Base-by-base conservation (phyloP, 352 stramenopile genomes). In the Pythium brachiatum region DNA sequence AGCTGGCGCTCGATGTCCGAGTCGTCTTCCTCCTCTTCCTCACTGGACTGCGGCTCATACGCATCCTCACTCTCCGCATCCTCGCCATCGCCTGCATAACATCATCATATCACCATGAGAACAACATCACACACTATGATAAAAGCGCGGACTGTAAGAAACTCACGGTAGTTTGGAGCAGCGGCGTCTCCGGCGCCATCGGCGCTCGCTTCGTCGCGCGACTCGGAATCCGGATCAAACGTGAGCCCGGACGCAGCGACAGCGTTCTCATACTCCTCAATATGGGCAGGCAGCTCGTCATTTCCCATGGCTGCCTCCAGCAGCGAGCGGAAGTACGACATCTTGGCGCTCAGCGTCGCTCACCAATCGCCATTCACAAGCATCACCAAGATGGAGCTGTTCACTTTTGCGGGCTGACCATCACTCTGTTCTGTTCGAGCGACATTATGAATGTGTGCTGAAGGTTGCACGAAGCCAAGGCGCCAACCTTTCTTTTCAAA, bases 261-360 rank as follows among this genome's bases (percentile, higher is more conserved):
- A 12, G 53, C 65, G 13, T 66, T 64, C 52, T 86, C 71, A 52
- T 86, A 73, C 55, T 75, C 75, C 34, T 89, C 78, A 16, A 83
- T 73, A 51, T 79, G 65, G 25, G 70, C 61, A 2, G 77, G 76
- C 53, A 83, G 63, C 62, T 83, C 75, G 16, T 81, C 70, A 57
- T 86, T 74, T 61, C 80, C 82, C 81, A 93, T 91, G 26, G 81
- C 84, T 51, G 84, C 82, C 69, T 93, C 79, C 47, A 93, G 74
- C 66, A 93, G 77, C 80, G 84, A 89, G 65, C 82, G 76, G 65
- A 93, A 93, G 71, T 79, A 81, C 70, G 84, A 91, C 84, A 93
- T 93, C 8, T 15, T 64, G 21, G 43, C 41, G 20, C 16, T 13
- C 52, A 21, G 5, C 18, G 32, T 25, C 31, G 15, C 9, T 36